phyloP scores from a whole-genome alignment of 2,329 filamentous ascomycete genomes.

The Claviceps fusiformis region DNA sequence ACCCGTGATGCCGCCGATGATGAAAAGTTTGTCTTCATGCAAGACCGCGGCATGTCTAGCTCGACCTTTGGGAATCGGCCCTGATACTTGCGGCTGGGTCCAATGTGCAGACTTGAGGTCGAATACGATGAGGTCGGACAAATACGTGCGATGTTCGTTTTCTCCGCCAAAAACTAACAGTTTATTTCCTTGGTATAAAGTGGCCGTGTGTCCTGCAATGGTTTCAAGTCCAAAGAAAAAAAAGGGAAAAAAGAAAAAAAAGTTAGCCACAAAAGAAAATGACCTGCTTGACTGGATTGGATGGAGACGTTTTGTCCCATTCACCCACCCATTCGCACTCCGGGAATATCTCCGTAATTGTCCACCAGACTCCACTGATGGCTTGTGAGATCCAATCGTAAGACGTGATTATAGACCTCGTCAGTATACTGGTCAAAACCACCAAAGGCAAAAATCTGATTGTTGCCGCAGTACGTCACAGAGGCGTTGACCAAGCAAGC shows the following conservation, averaged over 20 bases:
- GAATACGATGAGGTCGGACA: slow-evolving; percentile 92
- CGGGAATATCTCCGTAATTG: slow-evolving; percentile 96
- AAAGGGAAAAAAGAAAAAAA: neutral
- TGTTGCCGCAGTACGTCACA: slow-evolving; percentile 95
- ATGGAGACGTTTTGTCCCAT: neutral
- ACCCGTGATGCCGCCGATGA: slow-evolving; percentile 89
- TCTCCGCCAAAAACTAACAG: slow-evolving; percentile 95
- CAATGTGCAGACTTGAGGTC: slow-evolving; percentile 89
- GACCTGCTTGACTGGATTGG: neutral
- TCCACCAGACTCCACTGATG: slow-evolving; percentile 93
- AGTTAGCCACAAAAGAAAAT: slow-evolving; percentile 1
- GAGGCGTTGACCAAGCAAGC: slow-evolving; percentile 96
- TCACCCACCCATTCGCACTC: slow-evolving; percentile 74
- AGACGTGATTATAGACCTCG: slow-evolving; percentile 96
- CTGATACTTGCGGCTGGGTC: slow-evolving; percentile 81
- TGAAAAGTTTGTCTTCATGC: slow-evolving; percentile 91
- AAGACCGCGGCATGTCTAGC: slow-evolving; percentile 88
- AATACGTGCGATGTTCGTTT: slow-evolving; percentile 91
- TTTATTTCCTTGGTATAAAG: slow-evolving; percentile 85
- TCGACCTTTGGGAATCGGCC: slow-evolving; percentile 74
- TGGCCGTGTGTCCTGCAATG: slow-evolving; percentile 75
- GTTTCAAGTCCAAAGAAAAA: neutral
- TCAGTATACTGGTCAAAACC: slow-evolving; percentile 98
- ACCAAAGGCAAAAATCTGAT: slow-evolving; percentile 95
- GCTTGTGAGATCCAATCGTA: slow-evolving; percentile 73